Base-by-base conservation (phyloP, 805 yeast genomes). In the Kluyveromyces lactis region DNA sequence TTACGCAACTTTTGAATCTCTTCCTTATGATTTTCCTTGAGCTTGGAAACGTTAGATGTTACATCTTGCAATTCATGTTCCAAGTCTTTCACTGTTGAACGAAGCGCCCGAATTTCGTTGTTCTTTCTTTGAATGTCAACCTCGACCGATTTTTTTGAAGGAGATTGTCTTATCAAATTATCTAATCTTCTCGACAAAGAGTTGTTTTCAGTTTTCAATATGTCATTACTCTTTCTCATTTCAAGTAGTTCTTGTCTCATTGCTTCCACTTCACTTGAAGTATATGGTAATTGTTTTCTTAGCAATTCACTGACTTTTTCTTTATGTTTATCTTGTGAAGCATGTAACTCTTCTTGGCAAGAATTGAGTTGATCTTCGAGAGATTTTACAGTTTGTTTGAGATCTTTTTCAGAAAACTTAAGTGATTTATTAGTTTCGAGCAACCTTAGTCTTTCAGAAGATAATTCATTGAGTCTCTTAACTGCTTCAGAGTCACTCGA, bases 61-160 rank as follows among this genome's bases (percentile, higher is more conserved):
- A 76, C 62, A 45, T 69, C 71, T 6, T 54, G 53, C 19, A 57
- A 39, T 38, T 67, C 73, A 15, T 50, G 48, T 26, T 55, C 59
- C 30, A 58, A 67, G 36, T 71, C 67, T 46, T 68, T 70, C 39
- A 75, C 78, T 11, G 34, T 39, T 8, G 36, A 16, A 24, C 27
- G 35, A 2, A 44, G 35, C 11, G 36, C 19, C 4, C 16, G 17
- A 10, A 31, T 31, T 17, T 43, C 41, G 11, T 26, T 23, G 13
- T 41, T 39, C 15, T 40, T 43, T 18, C 38, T 42, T 15, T 24
- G 21, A 12, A 26, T 8, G 27, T 34, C 30, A 3, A 18, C 37
- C 18, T 34, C 37, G 15, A 34, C 21, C 6, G 30, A 10, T 24
- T 24, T 34, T 18, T 34, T 34, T 10, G 30, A 13, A 5, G 37